Evolutionary conservation across 2,329 filamentous ascomycete genomes (phyloP), one percentile per base, ranked within the genome.

Genomic region (Cladosporium sp.): DNA sequence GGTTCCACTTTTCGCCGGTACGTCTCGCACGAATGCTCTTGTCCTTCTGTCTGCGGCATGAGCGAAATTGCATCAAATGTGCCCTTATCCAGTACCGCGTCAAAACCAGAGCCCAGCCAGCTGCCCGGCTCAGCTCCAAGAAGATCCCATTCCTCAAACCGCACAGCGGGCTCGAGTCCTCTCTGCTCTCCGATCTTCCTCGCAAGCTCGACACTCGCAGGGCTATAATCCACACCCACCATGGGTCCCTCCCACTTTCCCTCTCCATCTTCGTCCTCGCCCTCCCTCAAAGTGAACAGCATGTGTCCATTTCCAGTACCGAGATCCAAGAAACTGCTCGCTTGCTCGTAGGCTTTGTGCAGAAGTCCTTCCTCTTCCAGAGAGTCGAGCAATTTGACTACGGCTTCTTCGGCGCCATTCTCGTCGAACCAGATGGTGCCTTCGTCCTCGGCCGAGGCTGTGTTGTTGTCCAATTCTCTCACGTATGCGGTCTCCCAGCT

Each of bases 361-460:
- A 80, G 65, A 22, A 74, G 70, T 1, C 68, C 68, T 12, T 73
- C 68, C 3, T 73, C 69, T 3, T 73, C 73, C 7, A 95, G 78
- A 5, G 60, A 54, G 12, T 69, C 67, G 5, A 77, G 69, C 66
- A 85, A 90, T 8, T 73, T 68, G 19, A 95, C 70, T 53, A 95
- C 82, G 63, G 91, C 91, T 55, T 83, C 77, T 63, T 95, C 88
- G 54, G 93, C 93, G 63, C 86, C 83, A 27, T 89, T 87, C 72
- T 97, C 93, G 67, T 90, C 86, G 78, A 98, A 98, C 93, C 93
- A 98, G 61, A 93, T 83, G 25, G 90, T 95, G 58, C 92, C 92
- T 53, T 85, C 85, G 73, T 95, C 88, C 50, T 79, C 70, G 8
- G 87, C 82, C 70, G 94, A 82, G 55, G 79, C 68, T 48, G 79